These are phyloP conservation scores for Symbiodinium natans DNA, from an alignment of 73 alveolate species.

Conservation along the genomic window DNA sequence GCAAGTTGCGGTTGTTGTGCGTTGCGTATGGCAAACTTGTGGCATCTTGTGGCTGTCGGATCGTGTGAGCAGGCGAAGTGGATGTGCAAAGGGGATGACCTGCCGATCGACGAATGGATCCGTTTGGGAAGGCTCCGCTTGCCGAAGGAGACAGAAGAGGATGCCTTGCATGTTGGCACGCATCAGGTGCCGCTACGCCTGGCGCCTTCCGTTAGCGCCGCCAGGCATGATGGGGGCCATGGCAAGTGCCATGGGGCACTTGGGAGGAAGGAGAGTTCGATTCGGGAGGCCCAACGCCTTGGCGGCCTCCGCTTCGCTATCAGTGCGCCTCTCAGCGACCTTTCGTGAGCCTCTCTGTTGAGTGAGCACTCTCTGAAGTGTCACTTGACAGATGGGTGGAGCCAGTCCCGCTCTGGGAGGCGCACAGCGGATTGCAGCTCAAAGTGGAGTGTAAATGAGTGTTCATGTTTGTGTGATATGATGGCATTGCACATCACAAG, in stretches of 20 bases:
- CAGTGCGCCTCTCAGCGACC: slow-evolving; percentile 64
- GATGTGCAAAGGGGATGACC: slow-evolving; percentile 43
- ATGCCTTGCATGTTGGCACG: too few species aligned
- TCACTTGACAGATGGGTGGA: background rate
- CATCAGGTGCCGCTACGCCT: slow-evolving; percentile 28
- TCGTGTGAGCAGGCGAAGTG: slow-evolving; percentile 10
- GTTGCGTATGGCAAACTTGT: too few species aligned
- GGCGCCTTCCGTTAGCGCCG: slow-evolving; percentile 85
- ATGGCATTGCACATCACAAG: too few species aligned
- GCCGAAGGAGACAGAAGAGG: background rate
- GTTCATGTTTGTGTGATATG: too few species aligned
- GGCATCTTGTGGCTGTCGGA: too few species aligned
- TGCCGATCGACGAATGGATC: slow-evolving; percentile 85
- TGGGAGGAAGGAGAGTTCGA: too few species aligned
- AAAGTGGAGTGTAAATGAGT: too few species aligned
- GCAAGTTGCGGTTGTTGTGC: too few species aligned
- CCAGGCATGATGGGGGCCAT: background rate
- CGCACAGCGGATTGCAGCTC: too few species aligned
- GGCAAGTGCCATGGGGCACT: background rate
- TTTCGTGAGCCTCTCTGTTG: too few species aligned
- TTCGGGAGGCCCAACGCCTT: slow-evolving; percentile 11
- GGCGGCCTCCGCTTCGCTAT: slow-evolving; percentile 87
- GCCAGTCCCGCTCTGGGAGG: background rate
- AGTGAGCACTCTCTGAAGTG: too few species aligned
- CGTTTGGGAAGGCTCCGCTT: slow-evolving; percentile 67